Evolutionary conservation across 176 grass and related monocot species (phyloP), one percentile per base, ranked within the genome.

Genomic region (Juncus effusus): DNA sequence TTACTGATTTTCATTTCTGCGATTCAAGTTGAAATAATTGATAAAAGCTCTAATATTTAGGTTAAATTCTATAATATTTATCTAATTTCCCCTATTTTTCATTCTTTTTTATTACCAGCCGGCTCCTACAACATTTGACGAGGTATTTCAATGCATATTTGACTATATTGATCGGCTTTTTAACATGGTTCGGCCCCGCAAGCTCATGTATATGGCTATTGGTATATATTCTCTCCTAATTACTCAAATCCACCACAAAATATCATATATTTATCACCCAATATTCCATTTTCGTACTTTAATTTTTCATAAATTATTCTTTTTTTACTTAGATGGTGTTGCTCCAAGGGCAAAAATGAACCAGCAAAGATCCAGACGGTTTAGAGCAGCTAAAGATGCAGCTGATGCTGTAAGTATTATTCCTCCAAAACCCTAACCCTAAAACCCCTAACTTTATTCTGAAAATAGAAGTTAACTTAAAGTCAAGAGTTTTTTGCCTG

Each of bases 331-430:
- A 89, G 94, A 99, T 80, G 94, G 94, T 78, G 94, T 99, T 61
- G 94, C 94, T 35, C 94, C 94, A 59, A 86, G 94, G 66, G 94
- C 94, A 82, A 99, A 99, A 78, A 99, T 99, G 94, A 99, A 99
- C 63, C 94, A 99, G 61, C 94, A 99, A 60, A 85, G 94, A 15
- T 99, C 94, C 52, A 92, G 94, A 74, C 75, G 94, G 71, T 99
- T 99, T 45, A 93, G 88, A 82, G 88, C 94, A 81, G 94, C 94
- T 47, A 99, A 97, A 84, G 94, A 99, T 80, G 94, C 94, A 77
- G 77, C 88, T 51, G 94, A 99, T 76, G 94, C 88, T 52, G 94
- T 97, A 37, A 87, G 88, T 92, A 58, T 74, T 47, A 47, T 47
- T 47, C 9, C 44, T 47, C 44, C 44, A 47, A 47, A 47, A 5